These are phyloP conservation scores for Coleophoma eucalyptorum DNA, from an alignment of 2,329 filamentous ascomycete genomes.

Conservation along the genomic window DNA sequence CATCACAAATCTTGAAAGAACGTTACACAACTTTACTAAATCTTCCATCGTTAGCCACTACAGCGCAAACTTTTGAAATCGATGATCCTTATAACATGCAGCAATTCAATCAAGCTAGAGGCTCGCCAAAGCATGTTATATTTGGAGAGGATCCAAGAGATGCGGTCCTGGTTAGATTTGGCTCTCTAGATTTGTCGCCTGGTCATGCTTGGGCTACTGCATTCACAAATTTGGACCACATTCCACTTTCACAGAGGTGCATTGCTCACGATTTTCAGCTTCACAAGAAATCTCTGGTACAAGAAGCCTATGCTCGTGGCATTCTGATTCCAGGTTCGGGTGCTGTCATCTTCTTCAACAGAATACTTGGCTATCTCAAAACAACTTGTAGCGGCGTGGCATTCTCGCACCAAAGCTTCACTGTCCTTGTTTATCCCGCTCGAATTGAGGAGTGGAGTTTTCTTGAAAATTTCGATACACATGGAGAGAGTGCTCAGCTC, in stretches of 20 bases:
- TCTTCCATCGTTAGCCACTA: not conserved
- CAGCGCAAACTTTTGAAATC: slow-evolving; percentile 11
- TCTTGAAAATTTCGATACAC: slow-evolving; percentile 9
- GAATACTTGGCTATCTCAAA: slow-evolving; percentile 15
- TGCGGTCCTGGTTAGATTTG: slow-evolving; percentile 14
- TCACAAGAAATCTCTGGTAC: slow-evolving; percentile 5
- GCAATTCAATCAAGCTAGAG: not conserved
- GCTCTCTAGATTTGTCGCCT: slow-evolving; percentile 3
- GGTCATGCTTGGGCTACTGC: slow-evolving; percentile 8
- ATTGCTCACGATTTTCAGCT: slow-evolving; percentile 19
- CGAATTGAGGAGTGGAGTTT: slow-evolving; percentile 23
- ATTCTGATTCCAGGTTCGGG: slow-evolving; percentile 1
- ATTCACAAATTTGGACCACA: slow-evolving; percentile 7
- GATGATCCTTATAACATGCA: slow-evolving; percentile 7
- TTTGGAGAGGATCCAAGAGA: too few relatives aligned
- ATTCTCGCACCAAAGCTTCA: slow-evolving; percentile 9
- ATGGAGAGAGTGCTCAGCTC: slow-evolving; percentile 7
- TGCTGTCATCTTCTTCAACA: slow-evolving; percentile 4
- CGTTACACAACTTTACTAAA: not conserved
- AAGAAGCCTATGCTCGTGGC: slow-evolving; percentile 9
- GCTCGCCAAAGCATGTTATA: slow-evolving; percentile 7
- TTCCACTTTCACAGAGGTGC: slow-evolving; percentile 19
- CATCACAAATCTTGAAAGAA: not conserved
- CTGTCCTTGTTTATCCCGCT: slow-evolving; percentile 20
- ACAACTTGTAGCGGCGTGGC: slow-evolving; percentile 16